These are phyloP conservation scores for Houttuynia cordata DNA, from an alignment of 164 flowering plant species.

Conservation along the genomic window DNA sequence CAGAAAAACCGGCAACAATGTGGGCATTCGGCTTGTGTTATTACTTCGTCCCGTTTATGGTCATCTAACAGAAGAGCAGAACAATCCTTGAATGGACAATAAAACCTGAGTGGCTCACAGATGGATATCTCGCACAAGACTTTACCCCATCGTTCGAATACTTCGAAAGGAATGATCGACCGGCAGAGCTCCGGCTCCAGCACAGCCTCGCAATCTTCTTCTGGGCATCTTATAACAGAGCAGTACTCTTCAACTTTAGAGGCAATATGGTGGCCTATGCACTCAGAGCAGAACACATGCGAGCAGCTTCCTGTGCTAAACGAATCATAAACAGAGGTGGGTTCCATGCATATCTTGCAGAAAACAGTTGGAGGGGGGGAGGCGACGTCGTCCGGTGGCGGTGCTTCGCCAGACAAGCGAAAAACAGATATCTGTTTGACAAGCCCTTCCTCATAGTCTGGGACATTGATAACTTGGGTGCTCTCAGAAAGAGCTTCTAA, in stretches of 20 bases:
- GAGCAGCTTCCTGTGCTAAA: conserved; percentile 10
- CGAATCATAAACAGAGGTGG: neutral
- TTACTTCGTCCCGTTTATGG: neutral
- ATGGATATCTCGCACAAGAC: conserved; percentile 4
- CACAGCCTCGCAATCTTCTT: too few species aligned
- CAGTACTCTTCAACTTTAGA: too few species aligned
- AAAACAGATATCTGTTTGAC: too few species aligned
- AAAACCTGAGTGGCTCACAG: conserved; percentile 2
- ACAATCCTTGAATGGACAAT: conserved; percentile 17
- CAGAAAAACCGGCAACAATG: conserved; percentile 30
- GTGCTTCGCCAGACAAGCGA: too few species aligned
- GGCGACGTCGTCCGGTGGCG: too few species aligned
- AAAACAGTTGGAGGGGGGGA: conserved; percentile 9
- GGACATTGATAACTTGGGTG: too few species aligned
- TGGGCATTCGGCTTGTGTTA: too few species aligned
- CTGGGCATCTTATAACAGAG: too few species aligned
- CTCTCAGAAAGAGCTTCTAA: too few species aligned
- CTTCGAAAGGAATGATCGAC: conserved; percentile 11
- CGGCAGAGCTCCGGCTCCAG: conserved; percentile 14
- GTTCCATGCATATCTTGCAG: conserved; percentile 13
- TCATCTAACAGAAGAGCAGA: conserved; percentile 11
- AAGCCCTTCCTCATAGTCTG: too few species aligned
- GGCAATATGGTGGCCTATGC: conserved; percentile 25
- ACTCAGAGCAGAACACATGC: conserved; percentile 26
- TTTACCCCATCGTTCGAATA: conserved; percentile 13